Conservation (phyloP, 148 eudicot genomes). For the Cornus controversa region DNA sequence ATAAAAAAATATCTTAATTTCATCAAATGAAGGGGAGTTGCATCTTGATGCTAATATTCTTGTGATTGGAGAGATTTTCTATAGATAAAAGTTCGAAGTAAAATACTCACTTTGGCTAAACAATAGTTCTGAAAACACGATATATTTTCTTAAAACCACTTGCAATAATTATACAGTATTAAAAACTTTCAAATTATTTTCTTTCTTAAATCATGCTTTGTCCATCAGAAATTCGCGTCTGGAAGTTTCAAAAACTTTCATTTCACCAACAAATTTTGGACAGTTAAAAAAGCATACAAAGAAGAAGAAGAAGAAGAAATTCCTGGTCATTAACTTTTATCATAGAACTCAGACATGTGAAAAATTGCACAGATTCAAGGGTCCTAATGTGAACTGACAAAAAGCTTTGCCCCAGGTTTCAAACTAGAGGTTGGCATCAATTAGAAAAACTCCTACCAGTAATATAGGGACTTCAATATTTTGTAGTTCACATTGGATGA, state of each 20-base stretch:
- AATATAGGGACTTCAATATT: conserved; percentile 53
- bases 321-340: too few relatives aligned
- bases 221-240: neutral
- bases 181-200: too few relatives aligned
- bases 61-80: too few relatives aligned
- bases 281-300: too few relatives aligned
- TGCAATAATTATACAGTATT: neutral
- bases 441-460: conserved; percentile 46
- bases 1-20: too few relatives aligned
- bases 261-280: neutral
- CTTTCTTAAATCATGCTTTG: neutral
- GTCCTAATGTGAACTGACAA: neutral
- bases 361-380: neutral
- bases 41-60: too few relatives aligned
- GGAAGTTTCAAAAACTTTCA: neutral
- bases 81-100: too few relatives aligned
- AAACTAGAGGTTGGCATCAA: neutral
- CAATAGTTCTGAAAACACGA: neutral
- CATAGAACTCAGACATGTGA: too few relatives aligned
- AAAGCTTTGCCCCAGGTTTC: neutral
- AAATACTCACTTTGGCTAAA: too few relatives aligned
- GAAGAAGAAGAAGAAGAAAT: too few relatives aligned
- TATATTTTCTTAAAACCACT: neutral
- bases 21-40: too few relatives aligned
- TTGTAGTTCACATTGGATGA: conserved; percentile 57